Evolutionary conservation across 768 basidiomycete genomes (phyloP).

Genomic region (Boletus rufocinnamomeus): DNA sequence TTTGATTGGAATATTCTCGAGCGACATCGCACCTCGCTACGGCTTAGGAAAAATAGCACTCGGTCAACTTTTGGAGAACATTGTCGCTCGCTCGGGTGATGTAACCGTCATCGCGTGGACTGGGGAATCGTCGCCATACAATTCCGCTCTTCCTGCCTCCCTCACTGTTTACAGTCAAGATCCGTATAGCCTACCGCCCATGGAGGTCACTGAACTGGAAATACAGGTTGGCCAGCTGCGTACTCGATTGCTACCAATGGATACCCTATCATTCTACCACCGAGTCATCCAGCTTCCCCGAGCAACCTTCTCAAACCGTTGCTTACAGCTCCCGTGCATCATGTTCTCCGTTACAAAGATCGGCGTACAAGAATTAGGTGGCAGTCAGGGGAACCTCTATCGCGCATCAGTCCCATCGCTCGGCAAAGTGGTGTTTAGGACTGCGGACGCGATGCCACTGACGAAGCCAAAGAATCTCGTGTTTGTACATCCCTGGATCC

Average conservation of each 20-base stretch:
- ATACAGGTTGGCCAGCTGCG: neutral
- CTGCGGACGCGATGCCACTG: neutral
- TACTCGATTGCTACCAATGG: neutral
- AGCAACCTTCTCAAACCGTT: no score
- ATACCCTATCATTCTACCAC: neutral
- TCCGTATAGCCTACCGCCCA: no score
- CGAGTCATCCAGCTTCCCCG: neutral
- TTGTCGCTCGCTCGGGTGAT: no score
- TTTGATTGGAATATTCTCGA: no score
- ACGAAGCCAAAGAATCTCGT: neutral
- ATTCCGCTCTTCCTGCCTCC: neutral
- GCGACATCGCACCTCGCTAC: no score
- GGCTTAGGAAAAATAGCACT: no score
- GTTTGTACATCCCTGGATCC: neutral
- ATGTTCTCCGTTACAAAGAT: no score
- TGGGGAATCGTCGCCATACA: neutral
- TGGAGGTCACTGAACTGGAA: no score
- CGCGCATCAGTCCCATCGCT: neutral
- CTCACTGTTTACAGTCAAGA: no score
- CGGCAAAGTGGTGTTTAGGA: neutral
- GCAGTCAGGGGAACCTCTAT: neutral
- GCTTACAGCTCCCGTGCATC: no score
- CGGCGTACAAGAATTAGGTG: no score
- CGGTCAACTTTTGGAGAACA: no score
- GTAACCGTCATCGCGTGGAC: neutral